Evolutionary conservation across 441 rosid species (phyloP), one percentile per base, ranked within the genome.

Genomic region (Aquilaria agallochum): DNA sequence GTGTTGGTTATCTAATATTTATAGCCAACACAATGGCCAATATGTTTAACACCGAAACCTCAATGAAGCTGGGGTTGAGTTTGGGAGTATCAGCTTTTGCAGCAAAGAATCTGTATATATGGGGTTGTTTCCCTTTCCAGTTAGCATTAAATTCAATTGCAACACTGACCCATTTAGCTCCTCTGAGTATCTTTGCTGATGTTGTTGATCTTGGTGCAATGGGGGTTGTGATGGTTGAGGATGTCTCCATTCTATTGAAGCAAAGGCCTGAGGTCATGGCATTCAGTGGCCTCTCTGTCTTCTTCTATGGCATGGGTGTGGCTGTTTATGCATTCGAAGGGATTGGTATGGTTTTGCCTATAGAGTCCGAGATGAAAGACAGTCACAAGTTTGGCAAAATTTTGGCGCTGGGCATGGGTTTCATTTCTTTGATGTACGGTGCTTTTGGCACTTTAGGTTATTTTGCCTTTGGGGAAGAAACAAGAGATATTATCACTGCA

Each of bases 141-240:
- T 67, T 92, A 27, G 96, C 89, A 9, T 62, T 89, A 32, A 92
- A 81, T 74, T 89, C 93, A 3, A 72, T 89, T 20, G 68, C 83
- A 46, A 78, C 87, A 2, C 70, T 92, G 52, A 87, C 97, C 67
- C 89, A 85, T 68, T 63, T 87, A 69, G 98, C 98, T 0, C 98
- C 96, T 48, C 52, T 89, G 66, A 89, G 96, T 59, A 89, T 92
- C 11, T 89, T 92, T 49, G 95, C 98, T 5, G 96, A 92, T 70
- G 60, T 85, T 50, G 91, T 89, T 57, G 96, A 87, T 77, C 72
- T 89, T 1, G 91, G 81, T 30, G 87, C 96, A 1, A 86, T 84
- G 88, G 91, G 73, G 0, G 82, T 87, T 15, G 95, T 85, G 11
- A 68, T 92, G 64, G 78, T 78, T 2, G 80, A 87, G 69, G 95